phyloP scores from a whole-genome alignment of 1,284 basidiomycete species.

The Heliocybe sulcata region DNA sequence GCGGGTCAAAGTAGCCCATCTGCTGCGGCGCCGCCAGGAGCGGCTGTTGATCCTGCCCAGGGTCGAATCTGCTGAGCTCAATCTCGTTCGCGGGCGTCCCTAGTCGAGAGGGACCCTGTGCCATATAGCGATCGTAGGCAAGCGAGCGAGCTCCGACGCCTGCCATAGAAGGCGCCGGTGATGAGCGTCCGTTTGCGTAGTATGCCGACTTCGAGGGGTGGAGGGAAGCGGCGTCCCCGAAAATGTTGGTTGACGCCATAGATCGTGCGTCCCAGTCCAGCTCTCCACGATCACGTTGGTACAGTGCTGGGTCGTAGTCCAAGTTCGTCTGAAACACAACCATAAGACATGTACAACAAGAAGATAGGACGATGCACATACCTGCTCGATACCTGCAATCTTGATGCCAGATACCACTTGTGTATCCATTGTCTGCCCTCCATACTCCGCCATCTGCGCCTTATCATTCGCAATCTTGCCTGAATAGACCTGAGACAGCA shows the following conservation, averaged over 20 bases:
- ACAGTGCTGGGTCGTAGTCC: constrained; percentile 69
- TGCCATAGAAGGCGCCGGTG: constrained; percentile 32
- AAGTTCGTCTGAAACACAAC: constrained; percentile 43
- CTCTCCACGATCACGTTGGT: constrained; percentile 73
- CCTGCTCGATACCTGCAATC: constrained; percentile 73
- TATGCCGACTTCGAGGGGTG: constrained; percentile 35
- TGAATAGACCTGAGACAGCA: constrained; percentile 67
- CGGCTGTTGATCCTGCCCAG: constrained; percentile 45
- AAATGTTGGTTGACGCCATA: constrained; percentile 49
- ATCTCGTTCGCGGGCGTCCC: constrained; percentile 29
- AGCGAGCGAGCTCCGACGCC: constrained; percentile 24
- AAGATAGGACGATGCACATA: constrained; percentile 17
- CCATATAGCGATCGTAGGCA: constrained; percentile 55
- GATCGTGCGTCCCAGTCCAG: constrained; percentile 75
- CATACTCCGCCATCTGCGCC: constrained; percentile 65
- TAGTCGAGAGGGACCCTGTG: constrained; percentile 26
- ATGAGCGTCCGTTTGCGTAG: constrained; percentile 32
- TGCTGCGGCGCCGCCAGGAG: constrained; percentile 31
- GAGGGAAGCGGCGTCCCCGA: constrained; percentile 32
- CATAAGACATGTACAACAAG: constrained; percentile 3
- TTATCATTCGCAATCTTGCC: constrained; percentile 62
- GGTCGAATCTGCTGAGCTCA: constrained; percentile 48
- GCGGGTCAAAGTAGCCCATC: constrained; percentile 21
- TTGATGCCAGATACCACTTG: constrained; percentile 65
- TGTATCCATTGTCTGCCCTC: constrained; percentile 66